Evolutionary conservation across 345 rosid species (phyloP), one percentile per base, ranked within the genome.

Genomic region (Cochlearia excelsa): DNA sequence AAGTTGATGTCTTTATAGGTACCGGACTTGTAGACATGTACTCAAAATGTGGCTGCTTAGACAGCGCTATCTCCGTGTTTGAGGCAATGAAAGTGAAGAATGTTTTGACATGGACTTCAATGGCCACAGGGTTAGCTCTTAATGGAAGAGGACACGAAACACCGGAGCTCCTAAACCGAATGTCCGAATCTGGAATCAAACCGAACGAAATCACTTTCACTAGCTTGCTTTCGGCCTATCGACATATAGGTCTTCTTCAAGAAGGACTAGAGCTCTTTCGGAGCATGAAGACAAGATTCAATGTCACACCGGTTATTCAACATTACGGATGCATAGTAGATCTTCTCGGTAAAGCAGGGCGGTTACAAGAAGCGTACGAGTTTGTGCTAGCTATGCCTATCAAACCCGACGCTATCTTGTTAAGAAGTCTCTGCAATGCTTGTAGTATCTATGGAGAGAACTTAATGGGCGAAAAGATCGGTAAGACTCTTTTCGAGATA

Each of bases 1-100:
- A 73, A 70, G 31, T 57, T 50, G 83, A 83, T 71, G 81, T 83
- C 49, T 79, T 76, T 28, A 62, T 83, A 27, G 85, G 85, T 54
- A 81, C 88, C 51, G 83, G 74, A 61, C 80, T 85, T 31, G 80
- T 83, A 2, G 81, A 83, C 64, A 74, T 85, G 86, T 83, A 85
- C 70, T 74, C 83, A 1, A 85, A 85, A 74, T 83, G 83, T 27
- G 88, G 88, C 51, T 75, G 75, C 54, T 64, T 81, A 3, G 65
- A 67, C 16, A 60, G 66, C 7, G 85, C 86, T 34, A 31, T 61
- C 26, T 54, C 46, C 0, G 58, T 73, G 5, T 85, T 85, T 57
- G 46, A 39, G 33, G 54, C 30, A 54, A 83, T 81, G 88, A 73
- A 59, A 54, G 70, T 56, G 10, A 83, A 72, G 67, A 81, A 79